Conservation (phyloP, 345 rosid genomes). For the Camelina sativa region DNA sequence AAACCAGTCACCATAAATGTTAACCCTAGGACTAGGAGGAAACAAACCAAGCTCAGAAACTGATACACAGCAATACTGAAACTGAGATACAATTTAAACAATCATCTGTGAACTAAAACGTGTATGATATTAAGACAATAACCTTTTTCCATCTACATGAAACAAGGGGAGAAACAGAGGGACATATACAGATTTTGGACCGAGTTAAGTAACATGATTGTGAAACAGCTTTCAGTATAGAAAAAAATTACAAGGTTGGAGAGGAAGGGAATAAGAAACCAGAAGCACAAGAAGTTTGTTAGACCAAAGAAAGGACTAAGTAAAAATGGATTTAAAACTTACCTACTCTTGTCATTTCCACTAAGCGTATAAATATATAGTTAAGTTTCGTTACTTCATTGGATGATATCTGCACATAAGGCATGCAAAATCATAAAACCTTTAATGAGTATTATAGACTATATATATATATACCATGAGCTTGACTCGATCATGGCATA, state of each 20-base stretch:
- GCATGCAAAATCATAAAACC: constrained; percentile 36
- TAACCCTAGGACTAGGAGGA: not conserved
- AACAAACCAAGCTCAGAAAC: constrained; percentile 18
- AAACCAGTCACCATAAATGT: constrained; percentile 6
- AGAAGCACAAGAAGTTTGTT: constrained; percentile 35
- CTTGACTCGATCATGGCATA: constrained; percentile 24
- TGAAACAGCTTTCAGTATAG: constrained; percentile 13
- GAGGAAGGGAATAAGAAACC: constrained; percentile 7
- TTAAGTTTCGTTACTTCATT: constrained; percentile 39
- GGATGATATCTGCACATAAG: constrained; percentile 45
- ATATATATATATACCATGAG: constrained; percentile 36
- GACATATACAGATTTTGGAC: not conserved
- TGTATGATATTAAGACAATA: not conserved
- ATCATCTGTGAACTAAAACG: constrained; percentile 4
- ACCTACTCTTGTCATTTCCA: constrained; percentile 42
- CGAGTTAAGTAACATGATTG: not conserved
- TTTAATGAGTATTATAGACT: constrained; percentile 19
- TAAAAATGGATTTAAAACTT: constrained; percentile 17
- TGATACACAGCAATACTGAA: not conserved
- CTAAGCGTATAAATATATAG: constrained; percentile 33
- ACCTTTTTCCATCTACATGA: not conserved
- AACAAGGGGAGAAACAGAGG: constrained; percentile 21
- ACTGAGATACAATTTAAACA: constrained; percentile 1
- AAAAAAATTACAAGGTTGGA: constrained; percentile 23
- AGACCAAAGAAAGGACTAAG: constrained; percentile 17